Percentiles rank a stretch among this genome's conserved stretches.
These are phyloP conservation scores for Ceratobasidium sp. DNA, from an alignment of 1,284 basidiomycete species.

Conservation along the genomic window DNA sequence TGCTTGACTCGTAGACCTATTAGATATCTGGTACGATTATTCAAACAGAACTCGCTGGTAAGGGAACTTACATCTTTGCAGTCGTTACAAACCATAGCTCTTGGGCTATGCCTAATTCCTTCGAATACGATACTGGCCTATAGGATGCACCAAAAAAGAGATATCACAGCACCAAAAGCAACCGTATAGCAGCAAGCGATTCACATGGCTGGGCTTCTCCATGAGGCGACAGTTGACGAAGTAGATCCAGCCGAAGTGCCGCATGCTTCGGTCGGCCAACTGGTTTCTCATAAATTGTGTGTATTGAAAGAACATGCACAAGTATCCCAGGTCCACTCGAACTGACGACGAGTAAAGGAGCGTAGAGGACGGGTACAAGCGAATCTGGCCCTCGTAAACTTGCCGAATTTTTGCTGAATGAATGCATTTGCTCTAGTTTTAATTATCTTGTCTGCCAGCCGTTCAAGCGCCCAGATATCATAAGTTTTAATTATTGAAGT, in stretches of 20 bases:
- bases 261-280: constrained; percentile 4
- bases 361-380: too few species aligned
- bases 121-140: constrained; percentile 30
- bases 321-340: too few species aligned
- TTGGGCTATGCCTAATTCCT: constrained; percentile 26
- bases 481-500: too few species aligned
- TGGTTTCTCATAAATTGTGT: too few species aligned
- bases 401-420: too few species aligned
- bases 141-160: constrained; percentile 17
- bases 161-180: not conserved
- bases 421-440: too few species aligned
- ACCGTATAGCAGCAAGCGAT: constrained; percentile 29
- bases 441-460: too few species aligned
- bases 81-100: not conserved
- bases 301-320: too few species aligned
- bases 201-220: not conserved
- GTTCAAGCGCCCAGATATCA: too few species aligned
- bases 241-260: not conserved
- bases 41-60: constrained; percentile 12
- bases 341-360: too few species aligned
- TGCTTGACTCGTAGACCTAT: not conserved
- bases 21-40: not conserved
- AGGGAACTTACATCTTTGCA: constrained; percentile 20
- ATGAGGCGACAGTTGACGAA: not conserved
- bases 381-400: too few species aligned